Base-by-base conservation (phyloP, 1,284 basidiomycete species). In the Thelephora terrestris region DNA sequence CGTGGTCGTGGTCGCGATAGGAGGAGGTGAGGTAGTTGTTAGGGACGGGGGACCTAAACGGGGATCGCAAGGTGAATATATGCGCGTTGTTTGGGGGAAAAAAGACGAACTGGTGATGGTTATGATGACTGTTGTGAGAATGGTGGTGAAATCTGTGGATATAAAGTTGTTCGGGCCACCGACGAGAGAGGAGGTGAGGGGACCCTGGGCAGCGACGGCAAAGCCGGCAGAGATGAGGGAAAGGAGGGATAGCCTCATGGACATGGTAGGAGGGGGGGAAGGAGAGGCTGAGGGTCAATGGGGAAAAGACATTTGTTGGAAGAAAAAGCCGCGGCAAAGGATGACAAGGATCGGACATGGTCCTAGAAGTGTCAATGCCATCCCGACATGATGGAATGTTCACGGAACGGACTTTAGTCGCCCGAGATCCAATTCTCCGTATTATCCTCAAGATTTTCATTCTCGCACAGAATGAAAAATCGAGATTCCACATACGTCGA, bases 111-210 rank as follows among this genome's bases (percentile, higher is more conserved):
- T n/a, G 10, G 39, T 25, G 21, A 42, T 12, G 25, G 39, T 14
- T 9, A 14, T 20, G 39, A 12, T 18, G 39, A 23, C 20, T 5
- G 39, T 42, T 9, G 25, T 23, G 17, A 5, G 39, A 21, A 42
- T 25, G 9, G 25, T 42, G 39, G 25, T 21, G 12, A 25, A 21
- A 14, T 25, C 21, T 9, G 25, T 21, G n/a, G 25, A 42, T 14
- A 7, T 21, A 39, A 9, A 7, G 7, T 20, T 5, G n/a, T 12
- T 14, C 1, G 39, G 46, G 27, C 32, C 43, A 29, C 36, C 36
- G 36, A 9, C 21, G 5, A 42, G 71, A 70, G 65, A 49, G 12
- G 29, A 7, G 3, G 29, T 34, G 25, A 20, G 14, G 32, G 18
- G 16, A 14, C 23, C 21, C 32, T 18, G 40, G 27, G 25, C 23